These are phyloP conservation scores for Ajuga reptans DNA, from an alignment of 305 asterid genomes.

Conservation along the genomic window DNA sequence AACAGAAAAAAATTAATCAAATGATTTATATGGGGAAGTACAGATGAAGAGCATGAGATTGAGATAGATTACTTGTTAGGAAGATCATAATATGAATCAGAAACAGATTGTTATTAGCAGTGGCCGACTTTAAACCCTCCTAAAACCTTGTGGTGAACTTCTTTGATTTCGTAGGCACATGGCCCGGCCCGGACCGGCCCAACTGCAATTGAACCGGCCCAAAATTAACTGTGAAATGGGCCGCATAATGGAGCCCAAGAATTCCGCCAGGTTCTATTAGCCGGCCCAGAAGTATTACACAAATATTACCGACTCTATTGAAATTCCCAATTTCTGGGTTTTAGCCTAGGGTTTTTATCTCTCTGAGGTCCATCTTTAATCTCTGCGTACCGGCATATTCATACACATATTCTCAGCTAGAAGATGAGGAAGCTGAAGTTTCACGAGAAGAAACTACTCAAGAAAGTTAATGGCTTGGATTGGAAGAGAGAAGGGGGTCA, in stretches of 20 bases:
- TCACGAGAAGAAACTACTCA: slow-evolving; percentile 74
- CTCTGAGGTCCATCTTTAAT: neutral
- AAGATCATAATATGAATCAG: neutral
- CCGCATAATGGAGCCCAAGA: neutral
- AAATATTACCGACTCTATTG: neutral
- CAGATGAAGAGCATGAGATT: neutral
- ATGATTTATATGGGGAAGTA: neutral
- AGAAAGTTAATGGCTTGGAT: slow-evolving; percentile 66
- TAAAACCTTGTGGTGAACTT: slow-evolving; percentile 26
- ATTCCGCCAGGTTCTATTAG: neutral
- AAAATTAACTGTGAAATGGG: neutral
- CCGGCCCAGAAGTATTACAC: neutral
- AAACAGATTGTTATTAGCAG: neutral
- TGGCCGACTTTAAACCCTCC: slow-evolving; percentile 37
- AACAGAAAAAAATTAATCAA: neutral
- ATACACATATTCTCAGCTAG: neutral
- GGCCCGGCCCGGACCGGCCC: slow-evolving; percentile 13
- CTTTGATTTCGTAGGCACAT: slow-evolving; percentile 5
- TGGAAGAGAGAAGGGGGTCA: slow-evolving; percentile 94
- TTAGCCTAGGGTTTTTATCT: slow-evolving; percentile 12
- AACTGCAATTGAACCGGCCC: neutral
- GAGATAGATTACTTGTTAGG: neutral
- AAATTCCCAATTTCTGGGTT: slow-evolving; percentile 29
- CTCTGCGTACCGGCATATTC: neutral
- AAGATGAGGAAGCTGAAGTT: slow-evolving; percentile 74